A percentile compares a stretch with the other conserved stretches of the same genome.
These are phyloP conservation scores for Paramecium primaurelia DNA, from an alignment of 73 alveolate species.

Conservation along the genomic window DNA sequence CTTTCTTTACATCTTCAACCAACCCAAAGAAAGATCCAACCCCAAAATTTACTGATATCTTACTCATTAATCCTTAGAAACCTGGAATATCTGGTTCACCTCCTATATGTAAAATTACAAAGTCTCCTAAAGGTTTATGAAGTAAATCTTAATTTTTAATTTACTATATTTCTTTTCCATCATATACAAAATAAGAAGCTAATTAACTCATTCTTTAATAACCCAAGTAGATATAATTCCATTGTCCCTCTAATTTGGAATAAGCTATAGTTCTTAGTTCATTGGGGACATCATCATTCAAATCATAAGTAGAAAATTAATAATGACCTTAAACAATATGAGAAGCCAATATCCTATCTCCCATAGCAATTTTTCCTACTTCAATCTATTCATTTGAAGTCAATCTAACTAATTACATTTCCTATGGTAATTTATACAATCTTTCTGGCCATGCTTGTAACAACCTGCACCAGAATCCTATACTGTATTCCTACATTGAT, in stretches of 20 bases:
- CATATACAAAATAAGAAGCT: neutral
- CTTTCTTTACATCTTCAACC: neutral
- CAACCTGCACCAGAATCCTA: constrained; percentile 34
- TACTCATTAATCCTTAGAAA: neutral
- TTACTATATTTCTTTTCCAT: neutral
- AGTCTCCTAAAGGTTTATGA: constrained; percentile 5
- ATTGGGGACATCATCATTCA: constrained; percentile 23
- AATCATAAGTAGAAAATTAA: constrained; percentile 33
- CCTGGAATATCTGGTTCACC: neutral
- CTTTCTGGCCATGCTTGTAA: neutral
- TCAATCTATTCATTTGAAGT: neutral
- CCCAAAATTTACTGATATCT: neutral
- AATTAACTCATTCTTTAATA: neutral
- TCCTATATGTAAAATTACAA: neutral
- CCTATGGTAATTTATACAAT: neutral
- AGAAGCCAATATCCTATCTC: constrained; percentile 28
- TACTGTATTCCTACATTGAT: neutral
- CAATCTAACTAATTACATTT: constrained; percentile 19
- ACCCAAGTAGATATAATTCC: constrained; percentile 33
- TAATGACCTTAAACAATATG: neutral
- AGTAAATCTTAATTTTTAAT: neutral
- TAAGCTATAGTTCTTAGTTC: neutral
- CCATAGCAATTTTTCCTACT: neutral
- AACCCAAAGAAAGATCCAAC: neutral
- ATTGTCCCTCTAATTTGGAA: constrained; percentile 6